A percentile compares a stretch with the other conserved stretches of the same genome.
phyloP scores from a whole-genome alignment of 78 protist genomes.

The Monocercomonoides exilis region DNA sequence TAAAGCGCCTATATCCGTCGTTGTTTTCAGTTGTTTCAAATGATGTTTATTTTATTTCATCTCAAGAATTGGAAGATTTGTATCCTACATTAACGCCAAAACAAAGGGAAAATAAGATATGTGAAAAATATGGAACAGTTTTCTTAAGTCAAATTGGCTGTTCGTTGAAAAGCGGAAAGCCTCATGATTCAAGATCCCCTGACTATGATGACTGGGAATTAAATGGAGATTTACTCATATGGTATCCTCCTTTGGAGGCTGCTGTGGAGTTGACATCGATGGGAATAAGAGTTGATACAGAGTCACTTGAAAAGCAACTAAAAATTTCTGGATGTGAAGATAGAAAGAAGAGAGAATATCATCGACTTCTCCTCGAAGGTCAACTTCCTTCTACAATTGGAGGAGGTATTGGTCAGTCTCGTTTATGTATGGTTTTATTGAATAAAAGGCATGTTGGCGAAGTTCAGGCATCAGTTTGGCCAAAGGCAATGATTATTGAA shows the following conservation, averaged over 20 bases:
- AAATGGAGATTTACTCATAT: conserved; percentile 19
- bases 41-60: not conserved
- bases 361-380: not conserved
- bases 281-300: conserved; percentile 24
- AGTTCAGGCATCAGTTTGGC: not conserved
- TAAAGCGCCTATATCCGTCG: not conserved
- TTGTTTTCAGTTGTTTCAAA: not conserved
- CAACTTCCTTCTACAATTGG: conserved; percentile 21
- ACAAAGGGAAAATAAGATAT: conserved; percentile 12
- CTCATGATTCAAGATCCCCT: conserved; percentile 11
- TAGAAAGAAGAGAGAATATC: not conserved
- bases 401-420: conserved; percentile 27
- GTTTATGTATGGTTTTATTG: conserved; percentile 20
- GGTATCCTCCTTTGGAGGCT: not conserved
- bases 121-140: conserved; percentile 22
- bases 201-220: conserved; percentile 29
- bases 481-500: not conserved
- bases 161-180: not conserved
- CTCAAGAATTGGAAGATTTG: not conserved
- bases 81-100: conserved; percentile 19
- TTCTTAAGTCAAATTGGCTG: conserved; percentile 19
- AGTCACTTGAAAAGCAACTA: not conserved
- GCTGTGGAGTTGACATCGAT: conserved; percentile 24
- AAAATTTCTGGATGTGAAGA: not conserved
- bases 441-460: conserved; percentile 18